These are phyloP conservation scores for Myochromella boudieri DNA, from an alignment of 768 basidiomycete species.

Conservation along the genomic window DNA sequence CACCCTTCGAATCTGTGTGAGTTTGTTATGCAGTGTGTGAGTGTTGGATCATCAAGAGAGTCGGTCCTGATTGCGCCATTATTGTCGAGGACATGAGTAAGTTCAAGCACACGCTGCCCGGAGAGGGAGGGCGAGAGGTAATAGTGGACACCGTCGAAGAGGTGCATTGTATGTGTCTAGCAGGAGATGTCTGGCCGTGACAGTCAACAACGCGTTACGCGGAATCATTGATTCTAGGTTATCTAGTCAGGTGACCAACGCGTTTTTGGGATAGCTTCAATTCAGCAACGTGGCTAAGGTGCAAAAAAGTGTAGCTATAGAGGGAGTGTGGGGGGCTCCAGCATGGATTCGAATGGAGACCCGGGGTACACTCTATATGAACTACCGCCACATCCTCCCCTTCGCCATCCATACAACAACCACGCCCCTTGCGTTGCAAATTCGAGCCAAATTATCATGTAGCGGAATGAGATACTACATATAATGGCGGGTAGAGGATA, in stretches of 20 bases:
- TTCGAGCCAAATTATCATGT: no score
- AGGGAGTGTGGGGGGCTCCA: no score
- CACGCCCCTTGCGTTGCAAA: no score
- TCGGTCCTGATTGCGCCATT: conserved; percentile 47
- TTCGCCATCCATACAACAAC: no score
- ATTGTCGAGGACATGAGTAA: conserved; percentile 45
- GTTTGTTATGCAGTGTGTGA: conserved; percentile 60
- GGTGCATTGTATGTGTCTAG: conserved; percentile 14
- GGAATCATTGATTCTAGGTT: no score
- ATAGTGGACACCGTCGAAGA: conserved; percentile 45
- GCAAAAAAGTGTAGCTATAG: no score
- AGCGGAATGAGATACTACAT: no score
- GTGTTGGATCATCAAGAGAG: conserved; percentile 29
- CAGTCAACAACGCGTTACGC: conserved; percentile 18
- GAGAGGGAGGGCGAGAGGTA: conserved; percentile 51
- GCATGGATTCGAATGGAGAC: no score
- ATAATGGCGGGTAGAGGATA: no score
- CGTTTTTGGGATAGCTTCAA: conserved; percentile 2
- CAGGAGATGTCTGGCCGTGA: conserved; percentile 1
- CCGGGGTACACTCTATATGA: no score
- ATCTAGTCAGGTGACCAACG: no score
- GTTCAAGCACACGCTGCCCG: conserved; percentile 37
- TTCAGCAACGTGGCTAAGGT: background rate
- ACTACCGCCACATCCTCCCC: no score
- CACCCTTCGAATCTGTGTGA: conserved; percentile 56